These are phyloP conservation scores for Kwoniella botswanensis DNA, from an alignment of 768 basidiomycete species.

Conservation along the genomic window DNA sequence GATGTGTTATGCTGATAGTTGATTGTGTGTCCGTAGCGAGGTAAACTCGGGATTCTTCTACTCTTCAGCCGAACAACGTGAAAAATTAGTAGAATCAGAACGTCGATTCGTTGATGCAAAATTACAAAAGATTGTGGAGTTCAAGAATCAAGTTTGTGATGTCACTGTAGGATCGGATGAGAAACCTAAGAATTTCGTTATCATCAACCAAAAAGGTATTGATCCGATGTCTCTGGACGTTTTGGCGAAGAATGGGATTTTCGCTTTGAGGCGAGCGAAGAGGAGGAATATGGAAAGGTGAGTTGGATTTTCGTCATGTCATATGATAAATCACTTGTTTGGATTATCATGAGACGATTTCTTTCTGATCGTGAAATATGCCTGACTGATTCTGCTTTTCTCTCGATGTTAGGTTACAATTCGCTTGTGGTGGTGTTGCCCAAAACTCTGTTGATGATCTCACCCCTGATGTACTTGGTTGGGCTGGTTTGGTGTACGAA, in stretches of 20 bases:
- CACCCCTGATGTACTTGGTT: slow-evolving; percentile 85
- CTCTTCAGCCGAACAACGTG: slow-evolving; percentile 95
- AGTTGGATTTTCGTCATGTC: slow-evolving; percentile 33
- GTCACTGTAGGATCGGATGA: slow-evolving; percentile 68
- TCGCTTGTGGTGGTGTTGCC: slow-evolving; percentile 90
- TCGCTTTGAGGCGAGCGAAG: slow-evolving; percentile 93
- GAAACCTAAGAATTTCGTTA: slow-evolving; percentile 76
- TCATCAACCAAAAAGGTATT: slow-evolving; percentile 99
- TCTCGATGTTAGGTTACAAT: slow-evolving; percentile 71
- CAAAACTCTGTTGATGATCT: slow-evolving; percentile 99
- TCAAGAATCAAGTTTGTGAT: slow-evolving; percentile 96
- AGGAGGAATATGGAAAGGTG: slow-evolving; percentile 98
- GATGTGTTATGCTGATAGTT: background rate
- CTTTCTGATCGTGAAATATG: background rate
- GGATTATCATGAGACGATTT: background rate
- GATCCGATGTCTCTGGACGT: slow-evolving; percentile 96
- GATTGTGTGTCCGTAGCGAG: slow-evolving; percentile 67
- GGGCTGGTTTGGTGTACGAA: slow-evolving; percentile 98
- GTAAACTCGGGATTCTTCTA: slow-evolving; percentile 99
- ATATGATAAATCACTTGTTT: background rate
- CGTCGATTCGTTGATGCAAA: slow-evolving; percentile 90
- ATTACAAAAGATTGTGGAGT: slow-evolving; percentile 91
- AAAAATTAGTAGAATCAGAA: slow-evolving; percentile 98
- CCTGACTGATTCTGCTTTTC: background rate
- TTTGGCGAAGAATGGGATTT: slow-evolving; percentile 92